phyloP scores from a whole-genome alignment of 164 flowering plant genomes.

The Magnolia changhungtana region DNA sequence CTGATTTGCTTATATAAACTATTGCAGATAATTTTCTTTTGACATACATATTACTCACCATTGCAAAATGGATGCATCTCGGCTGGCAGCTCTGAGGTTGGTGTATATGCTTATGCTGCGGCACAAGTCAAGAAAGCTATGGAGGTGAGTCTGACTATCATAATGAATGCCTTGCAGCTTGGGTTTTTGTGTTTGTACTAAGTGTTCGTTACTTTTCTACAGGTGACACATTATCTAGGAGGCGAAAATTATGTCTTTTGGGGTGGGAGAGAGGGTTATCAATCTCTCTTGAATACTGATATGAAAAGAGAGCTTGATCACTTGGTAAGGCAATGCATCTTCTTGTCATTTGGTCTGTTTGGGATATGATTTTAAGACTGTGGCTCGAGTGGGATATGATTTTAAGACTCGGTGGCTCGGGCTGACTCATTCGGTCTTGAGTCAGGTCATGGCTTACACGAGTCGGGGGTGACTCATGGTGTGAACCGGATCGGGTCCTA shows the following conservation, averaged over 20 bases:
- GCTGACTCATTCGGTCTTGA: too few relatives aligned
- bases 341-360: not conserved
- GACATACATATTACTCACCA: not conserved
- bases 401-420: too few relatives aligned
- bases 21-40: not conserved
- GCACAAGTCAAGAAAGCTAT: constrained; percentile 99
- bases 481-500: too few relatives aligned
- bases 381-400: too few relatives aligned
- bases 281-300: constrained; percentile 86
- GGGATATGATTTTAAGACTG: not conserved
- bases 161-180: not conserved
- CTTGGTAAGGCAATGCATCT: constrained; percentile 45
- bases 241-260: constrained; percentile 97
- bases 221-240: constrained; percentile 96
- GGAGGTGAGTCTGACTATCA: constrained; percentile 49
- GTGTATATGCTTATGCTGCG: constrained; percentile 88
- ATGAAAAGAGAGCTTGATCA: constrained; percentile 95
- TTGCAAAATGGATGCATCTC: not conserved
- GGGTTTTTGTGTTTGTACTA: not conserved
- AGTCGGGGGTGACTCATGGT: too few relatives aligned
- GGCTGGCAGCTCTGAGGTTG: constrained; percentile 70
- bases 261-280: constrained; percentile 99
- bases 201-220: constrained; percentile 4
- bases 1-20: not conserved
- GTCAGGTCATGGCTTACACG: too few relatives aligned